Conservation (phyloP, 2,329 filamentous ascomycete species). For the Ophiostoma ips region DNA sequence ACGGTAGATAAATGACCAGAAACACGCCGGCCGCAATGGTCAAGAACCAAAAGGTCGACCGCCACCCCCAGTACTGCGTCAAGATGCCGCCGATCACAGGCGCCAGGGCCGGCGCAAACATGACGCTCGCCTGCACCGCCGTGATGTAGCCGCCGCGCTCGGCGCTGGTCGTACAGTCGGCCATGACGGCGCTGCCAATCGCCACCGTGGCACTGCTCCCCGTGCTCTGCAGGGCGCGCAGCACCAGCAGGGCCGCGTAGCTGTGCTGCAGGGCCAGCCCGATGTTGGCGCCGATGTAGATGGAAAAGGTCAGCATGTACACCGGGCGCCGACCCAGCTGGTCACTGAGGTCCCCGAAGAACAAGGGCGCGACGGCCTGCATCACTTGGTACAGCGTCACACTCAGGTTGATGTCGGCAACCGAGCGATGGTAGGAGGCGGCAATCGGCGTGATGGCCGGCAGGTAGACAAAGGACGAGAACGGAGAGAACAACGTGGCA, state of each 20-base stretch:
- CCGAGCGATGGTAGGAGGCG: slow-evolving; percentile 22
- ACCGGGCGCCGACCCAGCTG: slow-evolving; percentile 31
- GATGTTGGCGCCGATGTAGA: slow-evolving; percentile 33
- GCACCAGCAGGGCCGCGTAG: slow-evolving; percentile 30
- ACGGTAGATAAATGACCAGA: slow-evolving; percentile 19
- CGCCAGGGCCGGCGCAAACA: slow-evolving; percentile 28
- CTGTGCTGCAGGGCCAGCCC: slow-evolving; percentile 29
- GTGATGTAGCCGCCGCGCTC: slow-evolving; percentile 43
- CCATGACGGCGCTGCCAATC: slow-evolving; percentile 37
- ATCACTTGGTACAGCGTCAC: slow-evolving; percentile 34
- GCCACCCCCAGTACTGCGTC: slow-evolving; percentile 37
- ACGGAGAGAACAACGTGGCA: slow-evolving; percentile 19
- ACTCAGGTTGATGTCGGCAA: slow-evolving; percentile 25
- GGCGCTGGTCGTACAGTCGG: slow-evolving; percentile 30
- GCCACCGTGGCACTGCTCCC: slow-evolving; percentile 42
- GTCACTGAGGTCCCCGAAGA: slow-evolving; percentile 38
- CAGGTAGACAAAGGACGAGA: slow-evolving; percentile 28
- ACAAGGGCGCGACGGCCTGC: slow-evolving; percentile 35
- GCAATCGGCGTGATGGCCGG: slow-evolving; percentile 30
- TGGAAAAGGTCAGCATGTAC: slow-evolving; percentile 31
- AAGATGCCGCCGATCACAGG: slow-evolving; percentile 41
- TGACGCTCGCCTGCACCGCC: slow-evolving; percentile 28
- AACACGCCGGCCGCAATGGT: slow-evolving; percentile 27
- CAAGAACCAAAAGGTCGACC: slow-evolving; percentile 43
- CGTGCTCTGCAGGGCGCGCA: slow-evolving; percentile 36